These are phyloP conservation scores for Shiraia sp. DNA, from an alignment of 2,329 filamentous ascomycete species.

Conservation along the genomic window DNA sequence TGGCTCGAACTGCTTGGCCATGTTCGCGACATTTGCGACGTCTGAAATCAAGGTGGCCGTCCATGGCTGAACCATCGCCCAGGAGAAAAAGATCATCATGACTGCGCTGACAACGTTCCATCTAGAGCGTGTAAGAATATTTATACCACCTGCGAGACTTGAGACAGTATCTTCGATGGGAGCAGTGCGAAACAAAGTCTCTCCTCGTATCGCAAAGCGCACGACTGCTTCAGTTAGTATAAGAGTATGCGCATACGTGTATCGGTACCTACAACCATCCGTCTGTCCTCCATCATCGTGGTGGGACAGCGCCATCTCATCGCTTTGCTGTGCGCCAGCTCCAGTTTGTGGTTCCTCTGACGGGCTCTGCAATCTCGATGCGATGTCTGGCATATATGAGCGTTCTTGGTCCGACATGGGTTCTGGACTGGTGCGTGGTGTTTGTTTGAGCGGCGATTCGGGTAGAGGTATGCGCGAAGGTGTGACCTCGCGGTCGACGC, in stretches of 20 bases:
- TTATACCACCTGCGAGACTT: conserved; percentile 64
- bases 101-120: conserved; percentile 66
- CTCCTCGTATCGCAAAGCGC: conserved; percentile 82
- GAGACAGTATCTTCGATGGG: conserved; percentile 75
- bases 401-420: conserved; percentile 40
- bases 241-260: conserved; percentile 8
- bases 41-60: conserved; percentile 72
- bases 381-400: conserved; percentile 37
- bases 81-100: conserved; percentile 64
- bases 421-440: conserved; percentile 58
- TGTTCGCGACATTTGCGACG: conserved; percentile 84
- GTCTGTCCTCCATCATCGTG: conserved; percentile 30
- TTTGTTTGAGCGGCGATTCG: conserved; percentile 60
- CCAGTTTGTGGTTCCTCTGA: conserved; percentile 26
- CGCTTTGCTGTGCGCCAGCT: conserved; percentile 23
- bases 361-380: conserved; percentile 41
- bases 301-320: conserved; percentile 31
- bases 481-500: conserved; percentile 56
- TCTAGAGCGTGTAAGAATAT: conserved; percentile 69
- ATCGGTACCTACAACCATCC: conserved; percentile 41
- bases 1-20: conserved; percentile 90
- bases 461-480: conserved; percentile 64
- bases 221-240: conserved; percentile 64
- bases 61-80: conserved; percentile 69
- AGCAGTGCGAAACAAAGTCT: conserved; percentile 84